phyloP scores from a whole-genome alignment of 345 rosid species.

The Crucihimalaya himalaica region DNA sequence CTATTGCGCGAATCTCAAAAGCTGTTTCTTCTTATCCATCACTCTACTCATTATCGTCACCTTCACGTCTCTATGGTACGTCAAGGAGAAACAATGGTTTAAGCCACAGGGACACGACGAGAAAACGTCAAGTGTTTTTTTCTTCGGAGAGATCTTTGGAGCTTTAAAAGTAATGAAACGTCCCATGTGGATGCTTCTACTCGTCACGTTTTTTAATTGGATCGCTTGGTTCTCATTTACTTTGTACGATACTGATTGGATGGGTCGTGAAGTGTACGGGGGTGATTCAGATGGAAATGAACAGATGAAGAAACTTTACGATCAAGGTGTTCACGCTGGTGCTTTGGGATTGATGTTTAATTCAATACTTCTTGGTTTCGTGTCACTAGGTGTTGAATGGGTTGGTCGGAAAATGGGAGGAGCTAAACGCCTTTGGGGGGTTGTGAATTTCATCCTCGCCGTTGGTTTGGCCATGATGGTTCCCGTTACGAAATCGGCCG shows the following conservation, averaged over 20 bases:
- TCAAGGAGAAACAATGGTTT: slow-evolving; percentile 47
- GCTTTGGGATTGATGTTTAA: slow-evolving; percentile 74
- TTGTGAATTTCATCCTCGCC: slow-evolving; percentile 63
- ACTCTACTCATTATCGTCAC: slow-evolving; percentile 48
- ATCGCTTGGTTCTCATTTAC: slow-evolving; percentile 86
- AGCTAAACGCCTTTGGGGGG: slow-evolving; percentile 64
- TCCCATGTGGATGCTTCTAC: slow-evolving; percentile 72
- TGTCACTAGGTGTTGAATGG: slow-evolving; percentile 55
- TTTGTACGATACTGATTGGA: slow-evolving; percentile 83
- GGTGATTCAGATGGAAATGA: slow-evolving; percentile 47
- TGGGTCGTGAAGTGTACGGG: slow-evolving; percentile 90
- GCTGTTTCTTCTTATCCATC: slow-evolving; percentile 68
- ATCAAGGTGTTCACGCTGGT: slow-evolving; percentile 66
- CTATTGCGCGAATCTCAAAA: slow-evolving; percentile 83
- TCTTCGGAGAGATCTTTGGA: slow-evolving; percentile 45
- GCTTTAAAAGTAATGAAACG: slow-evolving; percentile 52
- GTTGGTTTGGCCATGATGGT: slow-evolving; percentile 50
- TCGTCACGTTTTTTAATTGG: slow-evolving; percentile 80
- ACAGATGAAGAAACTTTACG: slow-evolving; percentile 38
- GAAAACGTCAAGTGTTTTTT: not conserved
- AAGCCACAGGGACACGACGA: not conserved
- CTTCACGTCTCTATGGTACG: slow-evolving; percentile 46
- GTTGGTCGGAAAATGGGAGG: slow-evolving; percentile 50
- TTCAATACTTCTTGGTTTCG: slow-evolving; percentile 62
- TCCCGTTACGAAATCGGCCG: slow-evolving; percentile 56